Evolutionary conservation across 2,329 filamentous ascomycete genomes (phyloP).

Genomic region (Aphanocladium album): DNA sequence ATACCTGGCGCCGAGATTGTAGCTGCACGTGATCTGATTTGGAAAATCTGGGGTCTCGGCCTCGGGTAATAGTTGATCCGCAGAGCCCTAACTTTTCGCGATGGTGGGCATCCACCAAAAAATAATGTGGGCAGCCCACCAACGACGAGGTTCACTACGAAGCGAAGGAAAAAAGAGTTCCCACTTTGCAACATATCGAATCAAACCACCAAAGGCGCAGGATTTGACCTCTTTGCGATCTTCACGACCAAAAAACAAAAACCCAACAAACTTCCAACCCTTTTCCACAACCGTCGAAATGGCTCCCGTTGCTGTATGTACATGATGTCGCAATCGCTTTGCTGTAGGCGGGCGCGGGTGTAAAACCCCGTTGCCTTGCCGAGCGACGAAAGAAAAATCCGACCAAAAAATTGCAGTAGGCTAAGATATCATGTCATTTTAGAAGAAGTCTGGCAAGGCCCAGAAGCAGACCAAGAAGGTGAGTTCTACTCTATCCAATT

Average conservation of each 20-base stretch:
- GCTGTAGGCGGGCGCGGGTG: slow-evolving; percentile 64
- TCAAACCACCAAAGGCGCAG: slow-evolving; percentile 56
- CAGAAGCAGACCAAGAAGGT: slow-evolving; percentile 88
- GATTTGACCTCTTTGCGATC: slow-evolving; percentile 68
- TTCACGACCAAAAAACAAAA: slow-evolving; percentile 22
- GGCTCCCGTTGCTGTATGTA: slow-evolving; percentile 87
- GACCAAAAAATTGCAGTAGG: slow-evolving; percentile 69
- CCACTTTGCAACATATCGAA: slow-evolving; percentile 15
- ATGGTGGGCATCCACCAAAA: slow-evolving; percentile 21
- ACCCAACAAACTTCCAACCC: slow-evolving; percentile 17
- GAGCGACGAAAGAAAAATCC: slow-evolving; percentile 31
- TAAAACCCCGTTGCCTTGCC: background rate
- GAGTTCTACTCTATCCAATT: slow-evolving; percentile 23
- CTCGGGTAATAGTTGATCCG: slow-evolving; percentile 18
- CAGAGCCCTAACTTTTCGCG: slow-evolving; percentile 30
- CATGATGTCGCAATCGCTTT: slow-evolving; percentile 66
- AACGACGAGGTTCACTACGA: slow-evolving; percentile 9
- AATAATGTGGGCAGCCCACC: slow-evolving; percentile 18
- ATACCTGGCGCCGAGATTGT: too few relatives aligned
- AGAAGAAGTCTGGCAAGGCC: slow-evolving; percentile 63
- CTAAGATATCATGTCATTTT: slow-evolving; percentile 68
- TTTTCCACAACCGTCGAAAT: slow-evolving; percentile 53
- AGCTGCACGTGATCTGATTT: too few relatives aligned
- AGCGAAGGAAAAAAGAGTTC: slow-evolving; percentile 12
- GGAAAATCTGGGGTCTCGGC: too few relatives aligned